Conservation (phyloP, 2,329 filamentous ascomycete species). For the Lecanosticta acicola region DNA sequence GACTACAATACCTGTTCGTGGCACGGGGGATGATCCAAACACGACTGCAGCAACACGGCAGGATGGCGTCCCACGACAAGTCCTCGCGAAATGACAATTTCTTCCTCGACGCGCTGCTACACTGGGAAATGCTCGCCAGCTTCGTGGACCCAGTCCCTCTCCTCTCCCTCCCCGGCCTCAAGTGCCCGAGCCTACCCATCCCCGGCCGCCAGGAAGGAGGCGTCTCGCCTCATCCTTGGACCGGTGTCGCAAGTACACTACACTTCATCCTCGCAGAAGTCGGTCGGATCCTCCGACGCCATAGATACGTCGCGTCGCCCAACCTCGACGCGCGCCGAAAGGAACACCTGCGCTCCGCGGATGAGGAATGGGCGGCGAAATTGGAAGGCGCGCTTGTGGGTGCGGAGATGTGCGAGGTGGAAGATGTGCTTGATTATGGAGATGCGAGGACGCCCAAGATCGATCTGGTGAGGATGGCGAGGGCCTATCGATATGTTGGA, state of each 20-base stretch:
- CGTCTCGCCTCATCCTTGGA: conserved; percentile 46
- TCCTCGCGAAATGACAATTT: conserved; percentile 33
- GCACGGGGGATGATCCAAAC: conserved; percentile 42
- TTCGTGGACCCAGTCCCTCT: conserved; percentile 40
- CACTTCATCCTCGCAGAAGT: conserved; percentile 44
- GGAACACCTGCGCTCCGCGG: conserved; percentile 13
- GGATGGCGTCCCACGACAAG: neutral
- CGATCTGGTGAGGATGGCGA: conserved; percentile 50
- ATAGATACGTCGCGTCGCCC: conserved; percentile 10
- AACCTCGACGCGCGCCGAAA: neutral
- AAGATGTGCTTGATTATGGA: conserved; percentile 47
- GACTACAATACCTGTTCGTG: conserved; percentile 48
- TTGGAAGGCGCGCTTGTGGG: conserved; percentile 46
- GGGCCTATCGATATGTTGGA: conserved; percentile 49
- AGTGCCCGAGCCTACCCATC: conserved; percentile 19
- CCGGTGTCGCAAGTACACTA: conserved; percentile 41
- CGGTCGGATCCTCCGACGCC: conserved; percentile 31
- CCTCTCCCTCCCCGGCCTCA: conserved; percentile 35
- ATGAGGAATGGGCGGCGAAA: conserved; percentile 34
- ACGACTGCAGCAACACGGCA: conserved; percentile 37
- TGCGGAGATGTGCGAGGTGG: conserved; percentile 43
- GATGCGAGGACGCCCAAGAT: conserved; percentile 49
- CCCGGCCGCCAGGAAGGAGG: conserved; percentile 22
- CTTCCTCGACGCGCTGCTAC: conserved; percentile 52
- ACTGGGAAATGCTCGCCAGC: conserved; percentile 56